A percentile compares a stretch with the other conserved stretches of the same genome.
phyloP scores from a whole-genome alignment of 2,329 filamentous ascomycete species.

The Phaeoacremonium minimum region DNA sequence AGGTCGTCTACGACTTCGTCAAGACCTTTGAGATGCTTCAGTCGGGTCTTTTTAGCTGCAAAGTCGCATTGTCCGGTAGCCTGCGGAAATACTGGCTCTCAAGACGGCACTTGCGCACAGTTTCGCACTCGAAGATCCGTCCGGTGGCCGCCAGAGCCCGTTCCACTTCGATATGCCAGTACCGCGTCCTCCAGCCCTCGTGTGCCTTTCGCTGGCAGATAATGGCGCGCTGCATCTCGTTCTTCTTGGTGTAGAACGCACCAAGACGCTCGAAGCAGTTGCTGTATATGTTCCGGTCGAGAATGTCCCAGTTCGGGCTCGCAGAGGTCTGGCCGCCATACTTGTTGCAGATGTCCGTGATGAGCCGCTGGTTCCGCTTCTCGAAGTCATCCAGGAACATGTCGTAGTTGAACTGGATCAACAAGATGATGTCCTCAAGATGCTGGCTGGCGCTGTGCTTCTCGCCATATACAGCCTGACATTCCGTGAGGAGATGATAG shows the following conservation, averaged over 20 bases:
- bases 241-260: conserved; percentile 2
- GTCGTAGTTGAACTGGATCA: conserved; percentile 10
- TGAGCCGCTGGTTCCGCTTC: conserved; percentile 6
- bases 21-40: no score
- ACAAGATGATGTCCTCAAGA: conserved; percentile 9
- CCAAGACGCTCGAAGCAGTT: conserved; percentile 10
- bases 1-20: no score
- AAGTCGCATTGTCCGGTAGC: conserved; percentile 7
- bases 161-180: conserved; percentile 11
- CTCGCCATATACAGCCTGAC: conserved; percentile 5
- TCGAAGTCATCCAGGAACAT: conserved; percentile 8
- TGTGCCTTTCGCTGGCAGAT: conserved; percentile 3
- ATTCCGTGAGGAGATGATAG: conserved; percentile 6
- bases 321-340: conserved; percentile 2
- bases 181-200: conserved; percentile 8
- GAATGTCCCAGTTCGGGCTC: conserved; percentile 3
- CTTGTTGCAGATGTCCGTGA: conserved; percentile 6
- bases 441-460: conserved; percentile 8
- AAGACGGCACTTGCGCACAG: conserved; percentile 8
- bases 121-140: conserved; percentile 8
- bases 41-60: no score
- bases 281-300: conserved; percentile 10
- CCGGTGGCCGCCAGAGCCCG: conserved; percentile 4
- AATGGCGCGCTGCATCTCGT: background rate
- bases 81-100: conserved; percentile 9